Evolutionary conservation across 495 filamentous ascomycete genomes (phyloP).

Genomic region (Lophiostoma macrostomum): DNA sequence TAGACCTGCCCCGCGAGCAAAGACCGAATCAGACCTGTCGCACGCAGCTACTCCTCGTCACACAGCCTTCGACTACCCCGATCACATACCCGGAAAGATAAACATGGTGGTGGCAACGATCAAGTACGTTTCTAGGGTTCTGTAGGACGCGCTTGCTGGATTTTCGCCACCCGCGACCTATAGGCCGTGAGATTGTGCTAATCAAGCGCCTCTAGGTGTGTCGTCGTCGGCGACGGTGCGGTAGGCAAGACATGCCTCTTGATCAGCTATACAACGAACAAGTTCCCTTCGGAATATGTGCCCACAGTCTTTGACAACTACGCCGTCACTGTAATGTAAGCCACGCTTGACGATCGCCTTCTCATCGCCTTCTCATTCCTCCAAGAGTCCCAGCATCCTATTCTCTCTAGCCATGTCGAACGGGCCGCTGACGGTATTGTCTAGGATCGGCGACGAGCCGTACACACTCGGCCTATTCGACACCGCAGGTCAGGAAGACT

Average conservation of each 20-base stretch:
- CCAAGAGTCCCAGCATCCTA: too few relatives aligned
- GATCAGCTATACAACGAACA: constrained; percentile 99
- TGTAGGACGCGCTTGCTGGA: neutral
- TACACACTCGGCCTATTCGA: constrained; percentile 97
- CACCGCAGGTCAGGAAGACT: constrained; percentile 99
- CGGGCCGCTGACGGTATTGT: constrained; percentile 6
- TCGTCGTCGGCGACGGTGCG: constrained; percentile 98
- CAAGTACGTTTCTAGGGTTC: constrained; percentile 18
- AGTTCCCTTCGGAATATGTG: constrained; percentile 99
- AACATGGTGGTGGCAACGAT: constrained; percentile 35
- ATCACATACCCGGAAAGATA: neutral
- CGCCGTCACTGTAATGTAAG: constrained; percentile 98
- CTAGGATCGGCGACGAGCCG: constrained; percentile 97
- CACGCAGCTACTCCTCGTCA: neutral
- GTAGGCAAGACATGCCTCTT: constrained; percentile 98
- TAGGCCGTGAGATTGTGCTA: too few relatives aligned
- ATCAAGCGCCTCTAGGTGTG: constrained; percentile 86
- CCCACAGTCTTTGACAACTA: constrained; percentile 99
- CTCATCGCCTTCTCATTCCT: neutral
- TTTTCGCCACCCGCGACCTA: too few relatives aligned
- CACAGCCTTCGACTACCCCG: neutral
- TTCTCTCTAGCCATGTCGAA: neutral
- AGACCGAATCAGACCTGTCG: too few relatives aligned
- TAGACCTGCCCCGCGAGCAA: too few relatives aligned
- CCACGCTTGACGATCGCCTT: too few relatives aligned